Base-by-base conservation (phyloP, 1,139 yeast genomes). In the Taiozyma onychis region DNA sequence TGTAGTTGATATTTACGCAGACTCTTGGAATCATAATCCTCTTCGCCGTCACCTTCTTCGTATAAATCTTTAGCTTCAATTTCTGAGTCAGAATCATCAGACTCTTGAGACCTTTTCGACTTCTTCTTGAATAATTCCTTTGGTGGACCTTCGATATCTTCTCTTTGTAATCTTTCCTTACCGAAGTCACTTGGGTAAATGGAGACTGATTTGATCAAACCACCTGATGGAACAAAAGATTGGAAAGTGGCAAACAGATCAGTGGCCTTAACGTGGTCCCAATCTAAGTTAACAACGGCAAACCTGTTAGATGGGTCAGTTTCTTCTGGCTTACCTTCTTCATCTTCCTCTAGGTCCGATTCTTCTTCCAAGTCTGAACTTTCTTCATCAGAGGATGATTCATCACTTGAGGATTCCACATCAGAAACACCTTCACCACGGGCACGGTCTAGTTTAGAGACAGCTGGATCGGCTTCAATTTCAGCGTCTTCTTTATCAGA, bases 101-200 rank as follows among this genome's bases (percentile, higher is more conserved):
- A 73, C 4, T 61, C 57, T 39, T 66, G 67, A 44, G 66, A 60
- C 49, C 67, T 66, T 49, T 68, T 71, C 45, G 66, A 67, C 51
- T 67, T 70, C 44, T 69, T 74, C 51, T 73, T 72, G 69, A 93
- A 93, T 24, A 93, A 68, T 43, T 90, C 96, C 59, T 78, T 80
- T 54, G 98, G 91, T 3, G 99, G 99, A 0, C 99, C 99, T 63
- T 88, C 93, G 6, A 78, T 62, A 58, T 90, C 96, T 70, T 95
- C 99, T 58, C 80, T 80, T 55, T 85, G 88, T 93, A 95, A 85
- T 64, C 90, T 85, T 64, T 88, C 87, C 65, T 90, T 93, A 41
- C 99, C 99, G 66, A 81, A 95, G 62, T 93, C 96, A 52, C 96
- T 87, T 18, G 97, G 97, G 61, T 76, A 89, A n/a, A 95, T 82